A percentile compares a stretch with the other conserved stretches of the same genome.
phyloP scores from a whole-genome alignment of 169 alveolate species.

The Cyclospora cayetanensis region DNA sequence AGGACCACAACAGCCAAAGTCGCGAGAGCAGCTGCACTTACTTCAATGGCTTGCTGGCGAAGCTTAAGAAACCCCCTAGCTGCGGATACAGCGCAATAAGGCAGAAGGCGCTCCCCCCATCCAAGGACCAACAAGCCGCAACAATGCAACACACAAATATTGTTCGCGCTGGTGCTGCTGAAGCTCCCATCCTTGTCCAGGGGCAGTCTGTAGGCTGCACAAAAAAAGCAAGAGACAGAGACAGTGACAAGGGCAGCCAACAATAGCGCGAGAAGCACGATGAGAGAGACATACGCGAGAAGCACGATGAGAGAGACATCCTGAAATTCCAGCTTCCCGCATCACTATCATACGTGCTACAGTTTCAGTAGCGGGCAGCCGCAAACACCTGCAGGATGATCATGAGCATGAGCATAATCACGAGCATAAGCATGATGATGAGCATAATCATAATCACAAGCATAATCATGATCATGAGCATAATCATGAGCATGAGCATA shows the following conservation, averaged over 20 bases:
- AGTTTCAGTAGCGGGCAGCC: too few relatives aligned
- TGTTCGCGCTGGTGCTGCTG: slow-evolving; percentile 46
- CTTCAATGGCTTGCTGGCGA: slow-evolving; percentile 19
- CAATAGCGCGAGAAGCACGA: too few relatives aligned
- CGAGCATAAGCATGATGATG: too few relatives aligned
- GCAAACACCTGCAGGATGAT: too few relatives aligned
- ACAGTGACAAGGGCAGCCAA: neutral
- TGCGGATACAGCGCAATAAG: slow-evolving; percentile 46
- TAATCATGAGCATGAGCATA: too few relatives aligned
- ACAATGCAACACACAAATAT: slow-evolving; percentile 25
- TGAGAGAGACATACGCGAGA: too few relatives aligned
- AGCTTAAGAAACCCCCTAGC: neutral
- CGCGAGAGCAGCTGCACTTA: neutral
- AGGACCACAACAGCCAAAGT: slow-evolving; percentile 17
- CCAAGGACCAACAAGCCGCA: slow-evolving; percentile 46
- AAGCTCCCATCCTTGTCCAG: neutral
- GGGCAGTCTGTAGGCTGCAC: slow-evolving; percentile 11
- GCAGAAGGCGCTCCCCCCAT: slow-evolving; percentile 39
- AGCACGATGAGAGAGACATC: too few relatives aligned
- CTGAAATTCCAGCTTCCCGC: too few relatives aligned
- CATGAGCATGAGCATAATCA: too few relatives aligned
- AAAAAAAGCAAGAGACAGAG: neutral
- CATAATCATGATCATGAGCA: too few relatives aligned
- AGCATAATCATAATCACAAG: too few relatives aligned
- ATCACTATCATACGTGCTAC: too few relatives aligned